These are phyloP conservation scores for Oxytropis ochrocephala DNA, from an alignment of 306 rosid genomes.

Conservation along the genomic window DNA sequence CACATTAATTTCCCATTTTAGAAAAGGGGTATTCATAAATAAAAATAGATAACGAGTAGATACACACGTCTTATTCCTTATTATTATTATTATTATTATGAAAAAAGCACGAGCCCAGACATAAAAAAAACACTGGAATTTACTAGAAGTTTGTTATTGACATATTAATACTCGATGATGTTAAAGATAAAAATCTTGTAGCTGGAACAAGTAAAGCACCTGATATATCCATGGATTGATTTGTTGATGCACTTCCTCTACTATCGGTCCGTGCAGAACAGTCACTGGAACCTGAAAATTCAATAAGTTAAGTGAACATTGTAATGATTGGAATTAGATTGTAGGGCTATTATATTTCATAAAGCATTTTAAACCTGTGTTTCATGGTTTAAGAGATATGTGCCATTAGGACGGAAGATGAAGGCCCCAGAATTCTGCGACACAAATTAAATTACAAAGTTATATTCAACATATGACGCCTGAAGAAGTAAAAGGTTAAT, in stretches of 20 bases:
- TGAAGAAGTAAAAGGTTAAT: conserved; percentile 10
- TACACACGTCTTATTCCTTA: neutral
- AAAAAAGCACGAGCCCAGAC: neutral
- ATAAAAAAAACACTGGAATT: no score
- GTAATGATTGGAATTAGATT: neutral
- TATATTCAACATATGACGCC: neutral
- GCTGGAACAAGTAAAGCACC: conserved; percentile 31
- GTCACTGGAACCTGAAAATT: conserved; percentile 38
- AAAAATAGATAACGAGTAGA: neutral
- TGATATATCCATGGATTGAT: conserved; percentile 59
- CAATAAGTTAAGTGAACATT: neutral
- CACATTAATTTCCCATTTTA: neutral
- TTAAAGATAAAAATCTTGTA: neutral
- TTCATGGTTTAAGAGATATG: conserved; percentile 31
- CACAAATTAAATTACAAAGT: conserved; percentile 16
- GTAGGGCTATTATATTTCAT: neutral
- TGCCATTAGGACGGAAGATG: conserved; percentile 51
- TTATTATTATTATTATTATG: neutral
- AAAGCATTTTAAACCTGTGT: conserved; percentile 31
- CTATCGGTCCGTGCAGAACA: conserved; percentile 36
- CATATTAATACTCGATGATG: conserved; percentile 6
- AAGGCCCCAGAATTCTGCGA: conserved; percentile 53
- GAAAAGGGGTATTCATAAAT: no score
- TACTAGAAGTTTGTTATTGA: conserved; percentile 2
- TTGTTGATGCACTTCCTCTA: conserved; percentile 54